Conservation (phyloP, 2,329 filamentous ascomycete genomes). For the Colletotrichum cereale region DNA sequence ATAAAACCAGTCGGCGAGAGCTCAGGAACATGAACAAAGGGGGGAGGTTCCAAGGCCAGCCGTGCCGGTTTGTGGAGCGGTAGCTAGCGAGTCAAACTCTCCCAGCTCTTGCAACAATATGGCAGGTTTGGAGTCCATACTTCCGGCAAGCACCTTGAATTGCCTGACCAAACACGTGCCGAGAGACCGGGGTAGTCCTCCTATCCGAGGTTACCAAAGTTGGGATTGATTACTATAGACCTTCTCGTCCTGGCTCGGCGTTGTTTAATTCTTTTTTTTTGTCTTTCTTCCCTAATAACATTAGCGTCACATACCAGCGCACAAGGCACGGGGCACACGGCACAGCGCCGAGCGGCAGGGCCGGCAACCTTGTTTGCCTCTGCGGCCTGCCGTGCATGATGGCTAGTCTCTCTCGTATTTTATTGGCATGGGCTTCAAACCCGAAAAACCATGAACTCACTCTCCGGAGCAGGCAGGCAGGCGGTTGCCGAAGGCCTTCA, state of each 20-base stretch:
- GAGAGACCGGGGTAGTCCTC: not conserved
- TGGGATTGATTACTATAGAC: constrained; percentile 10
- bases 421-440: not conserved
- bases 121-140: not conserved
- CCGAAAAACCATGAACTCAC: not conserved
- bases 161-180: not conserved
- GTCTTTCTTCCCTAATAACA: not conserved
- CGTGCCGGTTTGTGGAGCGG: not conserved
- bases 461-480: not conserved
- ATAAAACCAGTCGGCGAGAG: not conserved
- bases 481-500: not conserved
- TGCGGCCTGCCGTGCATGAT: not conserved
- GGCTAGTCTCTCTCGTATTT: not conserved
- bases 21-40: not conserved
- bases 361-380: not conserved
- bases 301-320: constrained; percentile 3
- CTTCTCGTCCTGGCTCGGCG: constrained; percentile 18
- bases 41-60: not conserved
- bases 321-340: constrained; percentile 27
- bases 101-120: not conserved
- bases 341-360: constrained; percentile 26
- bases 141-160: not conserved
- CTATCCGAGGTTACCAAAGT: constrained; percentile 14
- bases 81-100: not conserved
- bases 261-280: not conserved